phyloP scores from a whole-genome alignment of 495 filamentous ascomycete species.

The Ramalina intermedia region DNA sequence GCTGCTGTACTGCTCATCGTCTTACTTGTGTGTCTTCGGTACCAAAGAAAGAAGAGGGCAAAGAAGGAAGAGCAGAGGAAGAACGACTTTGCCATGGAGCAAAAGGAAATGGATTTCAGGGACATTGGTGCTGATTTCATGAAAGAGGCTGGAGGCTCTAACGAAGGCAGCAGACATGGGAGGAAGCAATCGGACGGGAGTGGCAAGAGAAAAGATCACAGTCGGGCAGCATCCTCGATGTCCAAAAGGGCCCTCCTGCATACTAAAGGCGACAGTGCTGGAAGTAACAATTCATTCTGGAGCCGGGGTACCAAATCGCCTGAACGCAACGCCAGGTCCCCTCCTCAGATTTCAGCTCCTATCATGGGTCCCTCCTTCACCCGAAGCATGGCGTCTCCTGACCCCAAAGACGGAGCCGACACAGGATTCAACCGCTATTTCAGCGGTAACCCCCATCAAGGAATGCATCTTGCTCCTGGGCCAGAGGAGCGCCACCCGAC shows the following conservation, averaged over 20 bases:
- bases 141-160: conserved; percentile 32
- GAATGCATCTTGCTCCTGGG: conserved; percentile 19
- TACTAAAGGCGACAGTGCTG: conserved; percentile 9
- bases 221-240: conserved; percentile 10
- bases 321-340: conserved; percentile 3
- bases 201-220: conserved; percentile 6
- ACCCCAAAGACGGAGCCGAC: conserved; percentile 26
- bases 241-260: conserved; percentile 15
- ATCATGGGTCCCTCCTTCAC: conserved; percentile 7
- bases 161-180: conserved; percentile 25
- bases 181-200: conserved; percentile 12
- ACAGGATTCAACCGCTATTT: conserved; percentile 51
- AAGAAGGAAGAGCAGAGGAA: conserved; percentile 33
- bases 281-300: conserved; percentile 16
- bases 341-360: conserved; percentile 15
- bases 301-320: conserved; percentile 11
- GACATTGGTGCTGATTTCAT: conserved; percentile 45
- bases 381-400: conserved; percentile 8
- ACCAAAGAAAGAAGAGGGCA: conserved; percentile 35
- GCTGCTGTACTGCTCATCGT: conserved; percentile 52
- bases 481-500: conserved; percentile 6
- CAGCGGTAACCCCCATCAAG: conserved; percentile 34
- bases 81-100: conserved; percentile 36
- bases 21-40: conserved; percentile 53
- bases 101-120: conserved; percentile 50